Evolutionary conservation across 2,329 filamentous ascomycete genomes (phyloP).

Genomic region (Epichloe gansuensis): DNA sequence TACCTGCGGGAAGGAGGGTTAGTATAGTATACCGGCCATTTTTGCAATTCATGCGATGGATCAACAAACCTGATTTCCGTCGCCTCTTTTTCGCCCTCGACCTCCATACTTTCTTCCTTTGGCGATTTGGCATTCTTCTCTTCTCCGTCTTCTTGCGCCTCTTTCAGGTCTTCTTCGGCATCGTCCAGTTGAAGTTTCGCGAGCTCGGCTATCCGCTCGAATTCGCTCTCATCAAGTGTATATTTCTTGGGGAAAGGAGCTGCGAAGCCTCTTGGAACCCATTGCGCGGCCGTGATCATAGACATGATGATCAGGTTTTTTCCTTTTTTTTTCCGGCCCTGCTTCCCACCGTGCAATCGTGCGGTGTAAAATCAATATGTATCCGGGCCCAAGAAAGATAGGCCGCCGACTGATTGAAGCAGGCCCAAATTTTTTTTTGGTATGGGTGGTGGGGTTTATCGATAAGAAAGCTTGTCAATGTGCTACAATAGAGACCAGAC

Average conservation of each 20-base stretch:
- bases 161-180: constrained; percentile 73
- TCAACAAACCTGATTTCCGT: constrained; percentile 5
- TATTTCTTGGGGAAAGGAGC: constrained; percentile 66
- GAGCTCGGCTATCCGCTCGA: constrained; percentile 60
- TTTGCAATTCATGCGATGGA: neutral
- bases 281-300: constrained; percentile 67
- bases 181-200: constrained; percentile 79
- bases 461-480: constrained; percentile 18
- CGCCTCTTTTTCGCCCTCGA: constrained; percentile 3
- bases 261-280: constrained; percentile 67
- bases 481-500: neutral
- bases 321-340: neutral
- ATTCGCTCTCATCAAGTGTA: constrained; percentile 63
- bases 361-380: neutral
- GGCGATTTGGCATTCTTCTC: constrained; percentile 16
- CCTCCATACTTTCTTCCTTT: constrained; percentile 24
- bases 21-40: constrained; percentile 4
- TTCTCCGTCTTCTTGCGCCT: constrained; percentile 41
- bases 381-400: neutral
- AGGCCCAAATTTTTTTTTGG: constrained; percentile 19
- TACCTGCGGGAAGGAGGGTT: constrained; percentile 26
- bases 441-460: constrained; percentile 25
- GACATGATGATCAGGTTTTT: constrained; percentile 33
- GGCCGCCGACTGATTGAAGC: neutral
- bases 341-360: neutral